phyloP scores from a whole-genome alignment of 352 stramenopile species.

The Phytophthora litchii region DNA sequence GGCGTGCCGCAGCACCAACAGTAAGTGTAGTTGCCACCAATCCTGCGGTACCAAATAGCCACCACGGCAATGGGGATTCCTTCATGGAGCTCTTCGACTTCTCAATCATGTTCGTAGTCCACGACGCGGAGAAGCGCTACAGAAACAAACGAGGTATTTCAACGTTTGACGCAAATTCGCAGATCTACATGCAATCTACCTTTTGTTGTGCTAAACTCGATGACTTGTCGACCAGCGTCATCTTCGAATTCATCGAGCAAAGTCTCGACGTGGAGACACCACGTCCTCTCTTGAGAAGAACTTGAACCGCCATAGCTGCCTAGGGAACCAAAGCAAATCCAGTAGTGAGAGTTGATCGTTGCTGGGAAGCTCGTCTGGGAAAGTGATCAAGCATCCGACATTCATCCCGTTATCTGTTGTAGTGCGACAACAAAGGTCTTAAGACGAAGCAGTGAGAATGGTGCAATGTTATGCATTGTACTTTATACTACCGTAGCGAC shows the following conservation, averaged over 20 bases:
- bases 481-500: conserved; percentile 18
- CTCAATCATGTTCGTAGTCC: conserved; percentile 31
- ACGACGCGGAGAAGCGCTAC: conserved; percentile 36
- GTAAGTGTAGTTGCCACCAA: conserved; percentile 95
- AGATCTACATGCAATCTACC: conserved; percentile 14
- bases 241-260: conserved; percentile 6
- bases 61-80: conserved; percentile 80
- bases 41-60: conserved; percentile 92
- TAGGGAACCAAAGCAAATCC: conserved; percentile 4
- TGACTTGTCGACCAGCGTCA: not conserved
- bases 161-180: not conserved
- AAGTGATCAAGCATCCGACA: conserved; percentile 9
- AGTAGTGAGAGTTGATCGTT: conserved; percentile 18
- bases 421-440: conserved; percentile 10
- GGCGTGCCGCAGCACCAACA: conserved; percentile 93
- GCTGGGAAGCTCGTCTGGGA: no score
- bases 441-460: not conserved
- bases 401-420: conserved; percentile 6
- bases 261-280: conserved; percentile 6
- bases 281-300: conserved; percentile 32
- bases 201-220: conserved; percentile 11
- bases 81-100: conserved; percentile 46
- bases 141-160: not conserved
- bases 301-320: conserved; percentile 23
- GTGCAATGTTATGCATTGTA: conserved; percentile 11